A percentile compares a stretch with the other conserved stretches of the same genome.
Evolutionary conservation across 345 rosid genomes (phyloP).

Genomic region (Dipteronia dyeriana): DNA sequence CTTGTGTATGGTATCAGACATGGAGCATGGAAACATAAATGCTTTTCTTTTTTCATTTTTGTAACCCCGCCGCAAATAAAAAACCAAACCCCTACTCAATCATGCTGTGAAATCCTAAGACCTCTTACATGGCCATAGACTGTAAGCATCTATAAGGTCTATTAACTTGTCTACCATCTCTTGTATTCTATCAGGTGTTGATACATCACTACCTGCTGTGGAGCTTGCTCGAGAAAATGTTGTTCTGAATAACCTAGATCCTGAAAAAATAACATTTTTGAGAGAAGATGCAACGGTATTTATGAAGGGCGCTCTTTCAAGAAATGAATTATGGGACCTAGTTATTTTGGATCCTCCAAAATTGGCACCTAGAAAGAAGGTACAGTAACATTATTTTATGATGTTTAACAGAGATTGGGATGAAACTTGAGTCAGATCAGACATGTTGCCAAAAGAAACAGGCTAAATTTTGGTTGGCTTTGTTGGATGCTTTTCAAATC

Average conservation of each 20-base stretch:
- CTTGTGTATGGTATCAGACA: neutral
- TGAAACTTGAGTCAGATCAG: conserved; percentile 1
- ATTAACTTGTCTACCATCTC: conserved; percentile 1
- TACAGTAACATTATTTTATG: conserved; percentile 18
- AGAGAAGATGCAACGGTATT: conserved; percentile 74
- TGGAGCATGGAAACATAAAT: neutral
- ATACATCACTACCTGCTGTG: conserved; percentile 81
- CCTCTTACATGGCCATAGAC: neutral
- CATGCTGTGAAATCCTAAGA: neutral
- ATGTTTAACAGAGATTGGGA: neutral
- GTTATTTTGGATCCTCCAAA: conserved; percentile 93
- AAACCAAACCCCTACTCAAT: neutral
- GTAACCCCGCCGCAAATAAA: neutral
- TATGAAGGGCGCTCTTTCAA: conserved; percentile 75
- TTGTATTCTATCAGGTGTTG: conserved; percentile 56
- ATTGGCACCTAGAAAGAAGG: conserved; percentile 81
- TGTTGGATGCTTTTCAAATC: neutral
- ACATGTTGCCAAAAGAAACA: neutral
- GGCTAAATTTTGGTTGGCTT: neutral
- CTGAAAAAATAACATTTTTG: conserved; percentile 54
- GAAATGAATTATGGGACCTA: conserved; percentile 83
- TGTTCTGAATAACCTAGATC: conserved; percentile 69
- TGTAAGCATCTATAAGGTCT: neutral
- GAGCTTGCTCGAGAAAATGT: conserved; percentile 87
- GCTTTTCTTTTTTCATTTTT: neutral